Percentiles rank a stretch among this genome's conserved stretches.
phyloP scores from a whole-genome alignment of 169 alveolate species.

The Cryptosporidium ubiquitum region DNA sequence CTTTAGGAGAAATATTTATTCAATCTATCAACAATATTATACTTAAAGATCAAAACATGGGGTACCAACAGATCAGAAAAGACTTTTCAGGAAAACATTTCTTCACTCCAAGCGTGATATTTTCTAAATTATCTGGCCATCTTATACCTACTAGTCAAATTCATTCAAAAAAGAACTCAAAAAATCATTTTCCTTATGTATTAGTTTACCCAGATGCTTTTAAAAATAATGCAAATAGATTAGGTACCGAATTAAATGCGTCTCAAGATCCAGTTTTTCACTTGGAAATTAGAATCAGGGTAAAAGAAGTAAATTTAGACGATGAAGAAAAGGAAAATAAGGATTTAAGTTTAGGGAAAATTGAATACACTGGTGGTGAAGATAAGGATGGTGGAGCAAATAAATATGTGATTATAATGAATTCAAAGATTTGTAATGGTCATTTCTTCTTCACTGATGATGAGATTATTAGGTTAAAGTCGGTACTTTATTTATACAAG shows the following conservation, averaged over 20 bases:
- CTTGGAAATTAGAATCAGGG: slow-evolving; percentile 19
- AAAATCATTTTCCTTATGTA: slow-evolving; percentile 3
- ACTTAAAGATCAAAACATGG: slow-evolving; percentile 3
- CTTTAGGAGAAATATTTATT: slow-evolving; percentile 14
- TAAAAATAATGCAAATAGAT: not conserved
- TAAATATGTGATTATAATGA: not conserved
- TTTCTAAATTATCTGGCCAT: slow-evolving; percentile 57
- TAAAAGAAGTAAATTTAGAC: not conserved
- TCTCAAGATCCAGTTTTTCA: slow-evolving; percentile 11
- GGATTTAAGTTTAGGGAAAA: not conserved
- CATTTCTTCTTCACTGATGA: slow-evolving; percentile 36
- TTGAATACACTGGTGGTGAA: too few relatives aligned
- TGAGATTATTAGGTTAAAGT: not conserved
- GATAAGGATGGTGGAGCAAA: not conserved
- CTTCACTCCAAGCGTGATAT: slow-evolving; percentile 34
- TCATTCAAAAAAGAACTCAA: not conserved
- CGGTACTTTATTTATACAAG: not conserved
- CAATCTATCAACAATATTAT: slow-evolving; percentile 1
- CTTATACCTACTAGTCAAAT: slow-evolving; percentile 9
- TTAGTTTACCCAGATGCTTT: not conserved
- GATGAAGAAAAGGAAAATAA: not conserved
- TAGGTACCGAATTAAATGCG: not conserved
- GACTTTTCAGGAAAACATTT: slow-evolving; percentile 10
- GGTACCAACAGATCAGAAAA: slow-evolving; percentile 25
- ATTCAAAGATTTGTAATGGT: slow-evolving; percentile 19